These are phyloP conservation scores for Beauveria brongniartii DNA, from an alignment of 2,329 filamentous ascomycete species.

Conservation along the genomic window DNA sequence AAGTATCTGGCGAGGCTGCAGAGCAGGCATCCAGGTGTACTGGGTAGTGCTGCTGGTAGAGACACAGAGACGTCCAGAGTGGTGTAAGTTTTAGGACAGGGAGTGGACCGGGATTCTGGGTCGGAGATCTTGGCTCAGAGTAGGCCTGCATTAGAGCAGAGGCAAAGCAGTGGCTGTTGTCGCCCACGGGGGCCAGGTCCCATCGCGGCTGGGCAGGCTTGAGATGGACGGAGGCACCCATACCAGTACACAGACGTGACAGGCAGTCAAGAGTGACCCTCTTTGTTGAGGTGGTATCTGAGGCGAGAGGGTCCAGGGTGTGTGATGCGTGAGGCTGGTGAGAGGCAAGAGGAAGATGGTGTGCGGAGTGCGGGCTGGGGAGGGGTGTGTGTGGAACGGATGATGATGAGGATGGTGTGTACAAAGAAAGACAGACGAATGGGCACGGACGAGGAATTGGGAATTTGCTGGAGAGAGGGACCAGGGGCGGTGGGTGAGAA, in stretches of 20 bases:
- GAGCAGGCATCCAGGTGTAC: neutral
- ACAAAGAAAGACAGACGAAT: neutral
- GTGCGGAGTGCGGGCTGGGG: neutral
- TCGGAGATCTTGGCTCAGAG: slow-evolving; percentile 13
- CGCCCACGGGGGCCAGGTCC: slow-evolving; percentile 5
- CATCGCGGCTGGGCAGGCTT: slow-evolving; percentile 8
- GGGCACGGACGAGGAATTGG: slow-evolving; percentile 2
- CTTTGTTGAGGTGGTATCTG: slow-evolving; percentile 11
- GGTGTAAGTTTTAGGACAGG: slow-evolving; percentile 8
- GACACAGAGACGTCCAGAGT: neutral
- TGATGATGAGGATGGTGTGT: neutral
- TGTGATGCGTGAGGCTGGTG: neutral
- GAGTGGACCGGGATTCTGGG: slow-evolving; percentile 12
- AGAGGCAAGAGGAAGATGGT: neutral
- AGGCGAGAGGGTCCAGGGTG: slow-evolving; percentile 3
- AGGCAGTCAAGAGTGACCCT: neutral
- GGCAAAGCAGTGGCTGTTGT: neutral
- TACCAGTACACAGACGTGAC: no score
- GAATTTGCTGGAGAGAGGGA: neutral
- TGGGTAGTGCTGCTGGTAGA: neutral
- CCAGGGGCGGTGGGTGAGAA: neutral
- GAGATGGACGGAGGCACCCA: neutral
- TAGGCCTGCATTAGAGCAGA: slow-evolving; percentile 11
- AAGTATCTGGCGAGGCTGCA: slow-evolving; percentile 9
- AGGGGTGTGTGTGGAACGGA: neutral